A percentile compares a stretch with the other conserved stretches of the same genome.
Conservation (phyloP, 2,329 filamentous ascomycete species). For the Colletotrichum sp. region DNA sequence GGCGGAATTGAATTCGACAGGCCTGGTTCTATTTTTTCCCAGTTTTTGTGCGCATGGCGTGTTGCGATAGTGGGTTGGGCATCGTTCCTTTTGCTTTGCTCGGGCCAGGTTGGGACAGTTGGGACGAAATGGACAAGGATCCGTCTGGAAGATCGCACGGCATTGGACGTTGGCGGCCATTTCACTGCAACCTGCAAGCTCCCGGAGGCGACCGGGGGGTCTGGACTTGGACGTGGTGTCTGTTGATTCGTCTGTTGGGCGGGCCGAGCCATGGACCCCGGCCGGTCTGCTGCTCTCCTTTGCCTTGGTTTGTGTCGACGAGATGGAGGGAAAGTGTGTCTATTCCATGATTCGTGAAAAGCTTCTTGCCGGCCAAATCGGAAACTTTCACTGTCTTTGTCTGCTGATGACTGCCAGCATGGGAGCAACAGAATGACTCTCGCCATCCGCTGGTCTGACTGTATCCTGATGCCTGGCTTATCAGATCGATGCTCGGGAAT, state of each 20-base stretch:
- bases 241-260: constrained; percentile 11
- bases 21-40: not conserved
- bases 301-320: not conserved
- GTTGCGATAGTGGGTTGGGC: constrained; percentile 14
- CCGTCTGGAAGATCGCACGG: not conserved
- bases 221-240: constrained; percentile 13
- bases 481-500: not conserved
- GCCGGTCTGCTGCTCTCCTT: not conserved
- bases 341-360: not conserved
- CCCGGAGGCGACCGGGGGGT: constrained; percentile 1
- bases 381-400: not conserved
- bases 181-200: constrained; percentile 9
- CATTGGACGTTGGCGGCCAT: not conserved
- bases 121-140: constrained; percentile 16
- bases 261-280: constrained; percentile 13
- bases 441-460: not conserved
- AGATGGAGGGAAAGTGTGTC: not conserved
- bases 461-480: not conserved
- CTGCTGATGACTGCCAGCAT: not conserved
- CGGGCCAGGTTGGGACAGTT: constrained; percentile 6
- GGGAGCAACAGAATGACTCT: not conserved
- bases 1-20: not conserved
- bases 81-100: constrained; percentile 9
- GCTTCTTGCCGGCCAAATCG: not conserved
- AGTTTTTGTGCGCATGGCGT: constrained; percentile 12